Evolutionary conservation across 768 basidiomycete species (phyloP).

Genomic region (Pholiota molesta): DNA sequence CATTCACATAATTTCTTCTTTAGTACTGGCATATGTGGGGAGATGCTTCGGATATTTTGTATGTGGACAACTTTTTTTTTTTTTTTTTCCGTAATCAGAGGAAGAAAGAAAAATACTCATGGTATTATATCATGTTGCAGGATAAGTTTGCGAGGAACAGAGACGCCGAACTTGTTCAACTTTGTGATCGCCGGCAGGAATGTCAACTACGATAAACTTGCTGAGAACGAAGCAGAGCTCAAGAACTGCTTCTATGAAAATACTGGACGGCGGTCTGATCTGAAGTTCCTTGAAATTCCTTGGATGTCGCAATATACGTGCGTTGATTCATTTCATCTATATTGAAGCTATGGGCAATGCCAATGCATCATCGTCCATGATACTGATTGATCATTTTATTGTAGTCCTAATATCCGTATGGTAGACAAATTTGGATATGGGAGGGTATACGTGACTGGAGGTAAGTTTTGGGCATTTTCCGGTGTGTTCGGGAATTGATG

Average conservation of each 20-base stretch:
- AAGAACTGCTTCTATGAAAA: conserved; percentile 28
- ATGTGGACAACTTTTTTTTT: conserved; percentile 10
- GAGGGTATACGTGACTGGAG: conserved; percentile 26
- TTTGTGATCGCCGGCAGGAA: conserved; percentile 25
- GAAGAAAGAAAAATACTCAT: neutral
- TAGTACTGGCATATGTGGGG: conserved; percentile 56
- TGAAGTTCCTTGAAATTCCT: conserved; percentile 30
- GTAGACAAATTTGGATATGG: conserved; percentile 24
- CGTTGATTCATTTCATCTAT: neutral
- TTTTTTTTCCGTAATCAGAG: neutral
- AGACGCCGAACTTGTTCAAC: conserved; percentile 23
- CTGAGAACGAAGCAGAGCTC: conserved; percentile 18
- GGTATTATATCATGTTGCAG: conserved; percentile 7
- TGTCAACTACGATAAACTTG: conserved; percentile 19
- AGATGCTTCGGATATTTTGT: conserved; percentile 36
- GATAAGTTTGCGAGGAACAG: conserved; percentile 24
- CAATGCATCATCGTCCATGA: neutral
- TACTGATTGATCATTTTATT: neutral
- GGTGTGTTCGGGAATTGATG: neutral
- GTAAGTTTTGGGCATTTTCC: conserved; percentile 11
- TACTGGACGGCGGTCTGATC: conserved; percentile 25
- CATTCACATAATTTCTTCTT: neutral
- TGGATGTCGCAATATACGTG: conserved; percentile 38
- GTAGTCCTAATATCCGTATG: conserved; percentile 27
- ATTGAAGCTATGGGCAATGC: neutral